Evolutionary conservation across 441 rosid genomes (phyloP), one percentile per base, ranked within the genome.

Genomic region (Mallotus repandus): DNA sequence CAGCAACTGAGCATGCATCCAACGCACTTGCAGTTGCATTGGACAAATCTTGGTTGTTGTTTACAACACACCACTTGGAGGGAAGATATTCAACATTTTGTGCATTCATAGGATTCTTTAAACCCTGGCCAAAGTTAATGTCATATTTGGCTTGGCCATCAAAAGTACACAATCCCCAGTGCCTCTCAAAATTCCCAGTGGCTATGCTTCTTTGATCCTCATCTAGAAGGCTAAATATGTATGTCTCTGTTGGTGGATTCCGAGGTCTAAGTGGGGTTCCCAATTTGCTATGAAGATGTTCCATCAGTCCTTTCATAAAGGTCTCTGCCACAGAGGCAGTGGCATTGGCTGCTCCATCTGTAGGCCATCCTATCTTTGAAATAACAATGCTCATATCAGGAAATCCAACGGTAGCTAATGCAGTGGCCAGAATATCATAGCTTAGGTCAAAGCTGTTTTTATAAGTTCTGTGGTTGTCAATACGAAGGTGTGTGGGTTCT

Each of bases 71-170:
- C 98, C 98, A 93, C 80, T 80, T 86, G 18, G 89, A 71, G 78
- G 93, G 74, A 77, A 93, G 91, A 86, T 90, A 93, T 54, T 82
- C 87, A 7, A 93, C 89, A 62, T 81, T 83, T 72, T 89, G 91
- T 14, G 94, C 94, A 80, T 93, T 86, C 60, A 81, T 79, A 9
- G 84, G 82, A 43, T 77, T 80, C 85, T 85, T 85, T 1, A 82
- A 80, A 62, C 86, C 86, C 78, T 77, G 89, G 60, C 86, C 91
- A 67, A 93, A 78, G 71, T 81, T 80, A 71, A 89, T 72, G 53
- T 57, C 78, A 84, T 87, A 93, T 78, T 91, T 93, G 76, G 92
- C 96, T 83, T 91, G 98, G 64, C 98, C 98, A 72, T 93, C 98
- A 49, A 93, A 93, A 54, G 96, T 90, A 84, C 89, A 93, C 46